Base-by-base conservation (phyloP, 192 early-diverging fungal species). In the Entrophospora sp. region DNA sequence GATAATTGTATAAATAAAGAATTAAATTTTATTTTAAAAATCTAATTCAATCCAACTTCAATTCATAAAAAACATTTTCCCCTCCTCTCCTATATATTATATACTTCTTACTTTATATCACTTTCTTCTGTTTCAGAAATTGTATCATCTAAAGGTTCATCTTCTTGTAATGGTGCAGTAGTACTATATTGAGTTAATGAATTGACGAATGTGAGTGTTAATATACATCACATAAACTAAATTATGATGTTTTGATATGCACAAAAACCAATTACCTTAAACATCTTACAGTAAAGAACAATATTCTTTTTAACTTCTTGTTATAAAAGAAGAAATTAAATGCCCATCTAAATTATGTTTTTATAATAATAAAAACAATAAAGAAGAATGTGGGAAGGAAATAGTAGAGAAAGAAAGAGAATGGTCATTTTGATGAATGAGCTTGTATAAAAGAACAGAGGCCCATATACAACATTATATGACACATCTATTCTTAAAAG, bases 241-340 rank as follows among this genome's bases (percentile, higher is more conserved):
- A 36, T 36, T 14, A 32, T 43, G 27, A 44, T 61, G n/a, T n/a
- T n/a, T n/a, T n/a, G n/a, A n/a, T 25, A 30, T 24, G 44, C 24
- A 20, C 10, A 40, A 43, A 31, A 35, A 16, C 25, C 5, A n/a
- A 57, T 38, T 91, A 93, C 90, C 92, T 95, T 59, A 93, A 84
- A 46, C 93, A 90, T 67, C 88, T 82, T 25, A 88, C 88, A 1
- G 92, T 92, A 69, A 98, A 91, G 70, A 94, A 97, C 12, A 98
- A 81, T 36, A 98, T 89, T 46, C 94, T 80, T 73, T 93, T 96
- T 69, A 93, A 72, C 67, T 87, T 87, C 61, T 86, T 84, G 74
- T 98, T 97, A 65, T 89, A 89, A 78, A 98, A 97, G 70, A 98
- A 97, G 82, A 93, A 94, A 83, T 98, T 93, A 74, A 96, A 91